Evolutionary conservation across 768 basidiomycete genomes (phyloP), one percentile per base, ranked within the genome.

Genomic region (Leccinum broughii): DNA sequence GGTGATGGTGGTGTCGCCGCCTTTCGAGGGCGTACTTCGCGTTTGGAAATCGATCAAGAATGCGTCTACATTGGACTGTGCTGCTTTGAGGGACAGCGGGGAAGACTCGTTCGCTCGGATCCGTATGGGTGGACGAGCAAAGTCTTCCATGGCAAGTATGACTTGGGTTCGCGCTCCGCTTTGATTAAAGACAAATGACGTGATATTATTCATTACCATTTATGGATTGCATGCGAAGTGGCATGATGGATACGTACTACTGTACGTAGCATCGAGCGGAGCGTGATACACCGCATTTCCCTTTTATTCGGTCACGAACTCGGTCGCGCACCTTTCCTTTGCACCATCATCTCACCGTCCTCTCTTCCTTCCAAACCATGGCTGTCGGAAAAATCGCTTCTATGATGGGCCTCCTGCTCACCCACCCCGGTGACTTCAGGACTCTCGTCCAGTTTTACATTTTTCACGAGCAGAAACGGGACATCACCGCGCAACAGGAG

Each of bases 341-440:
- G 17, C 30, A 30, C 50, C 52, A 32, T 55, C 9, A 10, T 30
- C 35, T 14, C 41, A 48, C 44, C 37, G 8, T 49, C 13, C 17
- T 15, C 46, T 8, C 15, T 41, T 13, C n/a, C 49, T 22, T n/a
- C 17, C 4, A 34, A 49, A 39, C 57, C 3, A 72, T 71, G 69
- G 62, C 64, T 13, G 86, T 91, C 87, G 82, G 79, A 59, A 76
- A 81, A 62, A 66, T 80, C 9, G 81, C 83, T 57, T 62, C 72
- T 14, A 86, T 88, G 84, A 73, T 92, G 62, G 76, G 81, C 39
- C 79, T 93, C 30, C 78, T 89, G 64, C 71, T 93, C 70, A 88
- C 88, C 0, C 93, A 92, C 64, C 93, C 93, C 14, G 69, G 82
- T 61, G 96, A 99, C 72, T 90, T 95, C 72, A 85, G 86, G 64